Evolutionary conservation across 116 monocot genomes (phyloP).

Genomic region (Cymodocea nodosa): DNA sequence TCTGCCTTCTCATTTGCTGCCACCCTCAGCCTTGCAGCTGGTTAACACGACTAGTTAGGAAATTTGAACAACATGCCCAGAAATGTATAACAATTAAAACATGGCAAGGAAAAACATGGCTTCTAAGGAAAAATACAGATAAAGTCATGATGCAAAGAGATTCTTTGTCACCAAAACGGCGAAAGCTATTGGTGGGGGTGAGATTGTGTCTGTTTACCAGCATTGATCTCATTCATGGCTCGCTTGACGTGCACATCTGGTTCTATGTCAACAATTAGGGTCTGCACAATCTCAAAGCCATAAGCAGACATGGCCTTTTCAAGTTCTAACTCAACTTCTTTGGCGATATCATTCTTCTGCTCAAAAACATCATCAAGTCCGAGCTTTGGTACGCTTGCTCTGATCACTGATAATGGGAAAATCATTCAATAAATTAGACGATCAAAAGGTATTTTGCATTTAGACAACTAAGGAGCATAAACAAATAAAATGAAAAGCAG

Average conservation of each 20-base stretch:
- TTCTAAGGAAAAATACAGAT: too few species aligned
- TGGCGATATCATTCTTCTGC: slow-evolving; percentile 77
- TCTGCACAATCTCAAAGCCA: slow-evolving; percentile 68
- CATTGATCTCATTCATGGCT: slow-evolving; percentile 90
- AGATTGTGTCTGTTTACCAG: slow-evolving; percentile 19
- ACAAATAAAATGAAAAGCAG: too few species aligned
- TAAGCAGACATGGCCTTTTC: slow-evolving; percentile 84
- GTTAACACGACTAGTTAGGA: not conserved
- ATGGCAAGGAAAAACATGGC: too few species aligned
- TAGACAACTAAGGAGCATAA: not conserved
- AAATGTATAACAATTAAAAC: too few species aligned
- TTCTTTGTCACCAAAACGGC: too few species aligned
- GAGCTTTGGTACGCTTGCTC: slow-evolving; percentile 67
- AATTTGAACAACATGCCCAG: not conserved
- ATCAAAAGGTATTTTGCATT: not conserved
- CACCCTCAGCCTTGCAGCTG: slow-evolving; percentile 67
- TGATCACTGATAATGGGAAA: slow-evolving; percentile 35
- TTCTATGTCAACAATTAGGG: slow-evolving; percentile 75
- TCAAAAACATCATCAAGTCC: slow-evolving; percentile 60
- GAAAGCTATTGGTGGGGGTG: too few species aligned
- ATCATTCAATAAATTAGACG: not conserved
- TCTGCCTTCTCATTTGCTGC: slow-evolving; percentile 82
- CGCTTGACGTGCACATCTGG: slow-evolving; percentile 62
- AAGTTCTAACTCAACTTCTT: slow-evolving; percentile 57
- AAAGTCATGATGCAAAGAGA: too few species aligned